Conservation (phyloP, 2,329 filamentous ascomycete species). For the Ophiosphaerella narmari region DNA sequence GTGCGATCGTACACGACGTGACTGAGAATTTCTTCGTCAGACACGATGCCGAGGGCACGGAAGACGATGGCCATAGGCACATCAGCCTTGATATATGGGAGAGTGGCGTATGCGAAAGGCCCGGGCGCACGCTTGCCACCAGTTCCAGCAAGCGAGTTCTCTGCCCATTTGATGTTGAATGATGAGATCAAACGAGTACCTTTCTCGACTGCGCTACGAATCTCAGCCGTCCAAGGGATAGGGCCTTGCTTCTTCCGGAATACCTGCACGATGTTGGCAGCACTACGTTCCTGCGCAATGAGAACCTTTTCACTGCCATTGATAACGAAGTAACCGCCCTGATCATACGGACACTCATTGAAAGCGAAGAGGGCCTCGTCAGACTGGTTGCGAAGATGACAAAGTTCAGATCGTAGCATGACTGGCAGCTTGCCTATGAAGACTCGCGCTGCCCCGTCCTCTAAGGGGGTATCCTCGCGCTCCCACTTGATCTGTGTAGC, state of each 20-base stretch:
- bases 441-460: constrained; percentile 67
- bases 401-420: constrained; percentile 98
- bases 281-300: constrained; percentile 96
- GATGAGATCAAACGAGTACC: constrained; percentile 93
- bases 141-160: constrained; percentile 76
- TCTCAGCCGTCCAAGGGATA: constrained; percentile 92
- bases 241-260: constrained; percentile 98
- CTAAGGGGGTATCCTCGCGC: constrained; percentile 53
- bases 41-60: constrained; percentile 91
- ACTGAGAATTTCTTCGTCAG: constrained; percentile 96
- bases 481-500: constrained; percentile 52
- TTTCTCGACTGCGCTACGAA: constrained; percentile 94
- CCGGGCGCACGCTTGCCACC: constrained; percentile 76
- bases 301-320: constrained; percentile 98
- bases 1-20: constrained; percentile 96
- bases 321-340: constrained; percentile 98
- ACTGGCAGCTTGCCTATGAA: constrained; percentile 96
- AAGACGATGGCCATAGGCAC: constrained; percentile 96
- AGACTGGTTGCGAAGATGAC: constrained; percentile 79
- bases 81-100: constrained; percentile 93
- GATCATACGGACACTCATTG: constrained; percentile 97
- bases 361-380: constrained; percentile 87
- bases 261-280: constrained; percentile 97
- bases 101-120: constrained; percentile 83
- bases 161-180: constrained; percentile 85